A percentile compares a stretch with the other conserved stretches of the same genome.
These are phyloP conservation scores for Hypericum perforatum DNA, from an alignment of 345 rosid genomes.

Conservation along the genomic window DNA sequence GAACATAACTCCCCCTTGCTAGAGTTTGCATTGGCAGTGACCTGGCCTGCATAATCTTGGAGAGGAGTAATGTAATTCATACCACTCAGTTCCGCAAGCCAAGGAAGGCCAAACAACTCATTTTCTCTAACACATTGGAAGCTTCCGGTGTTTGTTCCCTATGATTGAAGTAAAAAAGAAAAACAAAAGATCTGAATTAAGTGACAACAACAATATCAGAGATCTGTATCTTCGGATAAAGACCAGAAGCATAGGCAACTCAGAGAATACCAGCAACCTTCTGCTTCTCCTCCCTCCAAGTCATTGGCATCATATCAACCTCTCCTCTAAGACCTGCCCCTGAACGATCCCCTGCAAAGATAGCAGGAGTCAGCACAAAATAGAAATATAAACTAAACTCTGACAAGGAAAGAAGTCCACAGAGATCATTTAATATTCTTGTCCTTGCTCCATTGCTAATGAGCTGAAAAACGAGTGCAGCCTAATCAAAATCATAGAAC, in stretches of 20 bases:
- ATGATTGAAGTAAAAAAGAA: conserved; percentile 18
- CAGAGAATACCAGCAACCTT: conserved; percentile 86
- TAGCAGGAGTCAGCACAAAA: background rate
- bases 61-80: conserved; percentile 26
- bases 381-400: background rate
- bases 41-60: conserved; percentile 19
- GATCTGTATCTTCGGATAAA: background rate
- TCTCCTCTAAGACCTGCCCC: conserved; percentile 20
- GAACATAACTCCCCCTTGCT: conserved; percentile 40
- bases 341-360: conserved; percentile 26
- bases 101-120: conserved; percentile 47
- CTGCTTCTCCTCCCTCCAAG: conserved; percentile 31
- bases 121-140: conserved; percentile 46
- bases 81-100: conserved; percentile 45
- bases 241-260: conserved; percentile 24
- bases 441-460: too few relatives aligned
- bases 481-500: too few relatives aligned
- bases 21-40: conserved; percentile 17
- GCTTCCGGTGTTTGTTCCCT: conserved; percentile 35
- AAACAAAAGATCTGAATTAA: conserved; percentile 6
- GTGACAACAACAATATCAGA: conserved; percentile 9
- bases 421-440: too few relatives aligned
- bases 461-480: too few relatives aligned
- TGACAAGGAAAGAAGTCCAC: background rate
- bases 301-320: conserved; percentile 20